Evolutionary conservation across 2,329 filamentous ascomycete species (phyloP), one percentile per base, ranked within the genome.

Genomic region (Penicillium sp.): DNA sequence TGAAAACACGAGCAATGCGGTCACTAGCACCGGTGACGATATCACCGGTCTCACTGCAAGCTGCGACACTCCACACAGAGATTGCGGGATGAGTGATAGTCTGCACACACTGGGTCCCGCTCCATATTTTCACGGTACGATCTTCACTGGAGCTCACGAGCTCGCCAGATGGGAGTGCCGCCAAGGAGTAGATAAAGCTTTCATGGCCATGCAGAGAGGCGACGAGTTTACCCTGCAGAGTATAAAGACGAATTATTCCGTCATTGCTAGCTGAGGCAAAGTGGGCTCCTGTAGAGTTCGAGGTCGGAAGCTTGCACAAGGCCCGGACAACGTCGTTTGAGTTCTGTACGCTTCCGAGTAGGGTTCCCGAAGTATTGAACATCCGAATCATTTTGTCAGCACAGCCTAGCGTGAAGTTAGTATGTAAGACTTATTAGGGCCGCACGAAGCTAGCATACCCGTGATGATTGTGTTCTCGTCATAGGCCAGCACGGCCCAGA

Each of bases 41-140:
- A 61, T 98, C 94, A 21, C 93, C 91, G 42, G 81, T 94, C 54
- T 88, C 82, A 0, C 77, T 64, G 63, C 87, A 93, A 10, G 81
- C 86, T n/a, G 89, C 87, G 17, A 98, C 88, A 13, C 82, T 78
- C 93, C 93, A 98, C 5, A 98, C 90, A 0, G 91, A 97, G 48
- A 97, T 94, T 9, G 93, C 93, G 10, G 93, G 93, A 62, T 96
- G 89, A 1, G 91, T 96, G 56, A 98, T 97, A 34, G 91, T 96
- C 69, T 98, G 93, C 40, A 95, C 72, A 65, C 91, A 97, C 49
- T 89, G 78, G 13, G 75, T 79, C 39, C 85, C 87, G 58, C 80
- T 84, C 93, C 94, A 98, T 64, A 98, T 75, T 45, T 88, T 81
- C 31, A 95, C 81, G 0, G 93, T 96, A n/a, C 93, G 81, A 69